Evolutionary conservation across 176 grass and related monocot genomes (phyloP).

Genomic region (Alopecurus myosuroides): DNA sequence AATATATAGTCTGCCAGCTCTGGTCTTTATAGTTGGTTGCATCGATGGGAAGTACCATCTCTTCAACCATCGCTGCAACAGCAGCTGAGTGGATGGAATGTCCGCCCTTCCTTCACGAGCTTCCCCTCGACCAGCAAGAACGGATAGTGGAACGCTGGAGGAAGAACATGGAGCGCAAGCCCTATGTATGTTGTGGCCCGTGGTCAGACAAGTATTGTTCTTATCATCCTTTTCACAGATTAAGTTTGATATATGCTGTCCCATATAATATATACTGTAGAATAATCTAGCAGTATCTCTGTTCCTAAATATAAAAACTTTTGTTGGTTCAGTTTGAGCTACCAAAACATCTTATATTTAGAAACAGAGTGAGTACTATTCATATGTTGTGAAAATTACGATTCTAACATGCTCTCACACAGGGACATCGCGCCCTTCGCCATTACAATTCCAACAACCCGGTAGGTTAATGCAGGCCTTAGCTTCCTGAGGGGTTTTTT

Average conservation of each 20-base stretch:
- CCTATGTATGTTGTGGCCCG: not conserved
- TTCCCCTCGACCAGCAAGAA: not conserved
- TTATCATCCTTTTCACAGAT: not conserved
- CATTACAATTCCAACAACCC: not conserved
- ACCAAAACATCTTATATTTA: too few relatives aligned
- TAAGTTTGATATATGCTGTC: not conserved
- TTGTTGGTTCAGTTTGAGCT: too few relatives aligned
- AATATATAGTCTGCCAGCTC: too few relatives aligned
- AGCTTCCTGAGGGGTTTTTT: not conserved
- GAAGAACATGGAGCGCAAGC: not conserved
- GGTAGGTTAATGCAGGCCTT: not conserved
- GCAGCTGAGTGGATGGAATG: not conserved
- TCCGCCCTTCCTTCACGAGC: not conserved
- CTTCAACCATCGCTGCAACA: not conserved
- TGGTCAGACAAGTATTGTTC: not conserved
- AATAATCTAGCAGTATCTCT: not conserved
- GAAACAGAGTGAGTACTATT: not conserved
- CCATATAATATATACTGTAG: not conserved
- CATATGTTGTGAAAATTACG: not conserved
- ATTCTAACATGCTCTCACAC: not conserved
- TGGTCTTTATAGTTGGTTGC: not conserved
- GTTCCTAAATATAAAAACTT: not conserved
- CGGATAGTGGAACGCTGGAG: not conserved
- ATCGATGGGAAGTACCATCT: not conserved
- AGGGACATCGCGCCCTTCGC: not conserved